Conservation (phyloP, 73 alveolate genomes). For the Halteria grandinella region DNA sequence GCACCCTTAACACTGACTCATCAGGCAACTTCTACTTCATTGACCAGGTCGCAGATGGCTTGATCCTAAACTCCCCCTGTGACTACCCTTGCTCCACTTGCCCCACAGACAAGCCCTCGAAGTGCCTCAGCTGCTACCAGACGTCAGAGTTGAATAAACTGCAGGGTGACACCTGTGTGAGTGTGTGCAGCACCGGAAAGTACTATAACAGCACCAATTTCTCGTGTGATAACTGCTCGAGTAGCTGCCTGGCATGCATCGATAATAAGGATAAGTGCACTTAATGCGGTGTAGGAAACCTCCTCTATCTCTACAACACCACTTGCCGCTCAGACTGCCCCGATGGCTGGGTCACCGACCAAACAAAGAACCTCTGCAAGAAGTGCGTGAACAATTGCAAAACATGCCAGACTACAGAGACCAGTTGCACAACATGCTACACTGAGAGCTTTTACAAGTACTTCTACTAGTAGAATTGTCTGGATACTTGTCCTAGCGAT, state of each 20-base stretch:
- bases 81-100: conserved; percentile 69
- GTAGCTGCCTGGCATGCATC: conserved; percentile 56
- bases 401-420: conserved; percentile 49
- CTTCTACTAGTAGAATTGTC: conserved; percentile 33
- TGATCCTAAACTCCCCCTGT: conserved; percentile 44
- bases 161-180: conserved; percentile 60
- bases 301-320: conserved; percentile 9
- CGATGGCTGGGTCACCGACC: conserved; percentile 34
- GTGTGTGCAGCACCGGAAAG: conserved; percentile 44
- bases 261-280: conserved; percentile 23
- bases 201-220: conserved; percentile 8
- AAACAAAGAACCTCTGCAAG: conserved; percentile 30
- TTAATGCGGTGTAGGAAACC: conserved; percentile 49
- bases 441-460: conserved; percentile 1
- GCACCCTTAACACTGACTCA: conserved; percentile 27
- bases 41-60: conserved; percentile 46
- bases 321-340: conserved; percentile 49
- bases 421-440: conserved; percentile 59
- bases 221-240: conserved; percentile 46
- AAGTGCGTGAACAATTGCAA: conserved; percentile 35
- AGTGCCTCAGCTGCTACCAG: conserved; percentile 56
- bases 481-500: conserved; percentile 38
- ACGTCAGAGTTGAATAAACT: conserved; percentile 42
- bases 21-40: conserved; percentile 31
- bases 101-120: conserved; percentile 1